phyloP scores from a whole-genome alignment of 2,329 filamentous ascomycete species.

The Botryosphaeria dothidea region DNA sequence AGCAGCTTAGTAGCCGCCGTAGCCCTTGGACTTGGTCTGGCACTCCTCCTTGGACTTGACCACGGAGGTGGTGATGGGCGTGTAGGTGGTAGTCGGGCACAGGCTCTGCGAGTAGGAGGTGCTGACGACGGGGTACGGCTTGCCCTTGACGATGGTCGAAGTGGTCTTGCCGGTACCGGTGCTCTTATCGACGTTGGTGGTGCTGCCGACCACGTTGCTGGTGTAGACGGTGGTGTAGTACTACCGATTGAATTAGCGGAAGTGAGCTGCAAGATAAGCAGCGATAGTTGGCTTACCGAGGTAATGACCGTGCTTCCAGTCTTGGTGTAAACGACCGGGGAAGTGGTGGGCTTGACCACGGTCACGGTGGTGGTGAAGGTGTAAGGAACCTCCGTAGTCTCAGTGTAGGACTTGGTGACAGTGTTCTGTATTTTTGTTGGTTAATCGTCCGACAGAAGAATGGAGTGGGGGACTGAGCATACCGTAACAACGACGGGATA shows the following conservation, averaged over 20 bases:
- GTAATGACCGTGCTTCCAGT: slow-evolving; percentile 4
- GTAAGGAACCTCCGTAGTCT: slow-evolving; percentile 21
- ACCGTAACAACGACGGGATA: slow-evolving; percentile 3
- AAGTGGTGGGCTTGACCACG: background rate
- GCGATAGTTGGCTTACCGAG: slow-evolving; percentile 24
- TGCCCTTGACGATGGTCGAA: slow-evolving; percentile 23
- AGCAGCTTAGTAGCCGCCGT: slow-evolving; percentile 4
- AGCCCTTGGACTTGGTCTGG: slow-evolving; percentile 23
- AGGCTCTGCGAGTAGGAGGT: slow-evolving; percentile 21
- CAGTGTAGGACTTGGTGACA: slow-evolving; percentile 17
- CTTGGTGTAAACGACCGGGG: background rate
- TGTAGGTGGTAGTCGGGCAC: slow-evolving; percentile 24
- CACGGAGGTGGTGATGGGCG: slow-evolving; percentile 24
- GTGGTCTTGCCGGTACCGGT: background rate
- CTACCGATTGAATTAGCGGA: background rate
- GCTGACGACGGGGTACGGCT: slow-evolving; percentile 22
- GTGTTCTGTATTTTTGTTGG: background rate
- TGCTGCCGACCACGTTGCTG: slow-evolving; percentile 24
- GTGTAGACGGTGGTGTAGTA: slow-evolving; percentile 4
- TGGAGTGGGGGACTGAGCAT: background rate
- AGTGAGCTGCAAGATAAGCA: no score
- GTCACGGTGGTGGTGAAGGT: slow-evolving; percentile 3
- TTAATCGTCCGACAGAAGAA: background rate
- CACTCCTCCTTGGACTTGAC: slow-evolving; percentile 28
- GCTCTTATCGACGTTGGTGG: background rate